Base-by-base conservation (phyloP, 2,329 filamentous ascomycete genomes). In the Paecilomyces formosus region DNA sequence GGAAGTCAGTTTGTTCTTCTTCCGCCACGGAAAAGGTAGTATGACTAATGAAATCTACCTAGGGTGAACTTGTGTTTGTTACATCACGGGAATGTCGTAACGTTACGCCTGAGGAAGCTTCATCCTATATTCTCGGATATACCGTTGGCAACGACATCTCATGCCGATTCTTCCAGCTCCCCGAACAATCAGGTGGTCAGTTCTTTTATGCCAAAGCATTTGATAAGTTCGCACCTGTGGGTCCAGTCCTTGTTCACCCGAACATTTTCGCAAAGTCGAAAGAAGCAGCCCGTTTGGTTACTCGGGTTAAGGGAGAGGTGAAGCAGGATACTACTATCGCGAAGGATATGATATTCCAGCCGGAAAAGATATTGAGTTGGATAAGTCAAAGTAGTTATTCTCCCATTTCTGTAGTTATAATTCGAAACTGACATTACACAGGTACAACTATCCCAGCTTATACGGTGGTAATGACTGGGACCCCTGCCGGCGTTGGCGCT, bases 191-290 rank as follows among this genome's bases (percentile, higher is more conserved):
- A 0, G 68, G 68, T 26, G 70, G 62, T 8, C 76, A 79, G 62
- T 77, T 74, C 72, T 68, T 67, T 45, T 76, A 72, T 56, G 68
- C 69, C 22, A 78, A 78, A 61, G 73, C 73, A 0, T 72, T 76
- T 33, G 75, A 76, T 58, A 66, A 66, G 11, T 72, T 70, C 11
- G 72, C 66, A 31, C 74, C 71, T 0, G 69, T 77, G 31, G 75
- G 76, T 0, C 76, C 74, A 1, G 64, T 68, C 0, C 63, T 79
- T 2, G 71, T 77, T 0, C 66, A 70, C 1, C 58, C 70, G 0
- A 30, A 60, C 0, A 58, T 63, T 5, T 66, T 78, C 2, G 35
- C 61, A 0, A 72, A 76, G 57, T 70, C 72, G 1, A 65, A 72
- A 13, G 61, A 58, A 5, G 51, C 15, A 33, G 60, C 77, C 11